These are phyloP conservation scores for Bombardia bombarda DNA, from an alignment of 495 filamentous ascomycete species.

Conservation along the genomic window DNA sequence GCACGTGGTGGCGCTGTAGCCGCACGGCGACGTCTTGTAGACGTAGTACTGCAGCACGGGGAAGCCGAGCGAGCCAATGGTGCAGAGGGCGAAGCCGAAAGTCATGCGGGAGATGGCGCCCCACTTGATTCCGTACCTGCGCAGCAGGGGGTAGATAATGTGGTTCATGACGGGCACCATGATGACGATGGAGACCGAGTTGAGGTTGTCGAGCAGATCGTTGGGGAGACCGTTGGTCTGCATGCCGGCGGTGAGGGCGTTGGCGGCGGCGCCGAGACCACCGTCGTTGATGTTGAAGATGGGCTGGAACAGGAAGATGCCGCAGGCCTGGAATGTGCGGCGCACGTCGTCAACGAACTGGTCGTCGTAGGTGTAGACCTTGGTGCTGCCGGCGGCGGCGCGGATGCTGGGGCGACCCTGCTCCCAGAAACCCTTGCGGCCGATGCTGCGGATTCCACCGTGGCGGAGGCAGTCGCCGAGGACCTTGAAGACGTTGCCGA, in stretches of 20 bases:
- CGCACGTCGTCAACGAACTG: conserved; percentile 45
- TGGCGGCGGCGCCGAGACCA: conserved; percentile 35
- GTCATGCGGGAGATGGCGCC: conserved; percentile 66
- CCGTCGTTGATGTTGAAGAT: conserved; percentile 54
- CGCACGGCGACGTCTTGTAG: conserved; percentile 48
- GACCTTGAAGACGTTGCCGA: conserved; percentile 47
- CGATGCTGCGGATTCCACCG: conserved; percentile 43
- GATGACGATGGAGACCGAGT: conserved; percentile 64
- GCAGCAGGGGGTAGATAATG: conserved; percentile 59
- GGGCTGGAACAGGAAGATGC: conserved; percentile 50
- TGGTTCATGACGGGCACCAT: conserved; percentile 35
- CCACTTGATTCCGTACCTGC: conserved; percentile 53
- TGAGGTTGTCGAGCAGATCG: conserved; percentile 66
- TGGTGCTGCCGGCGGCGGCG: conserved; percentile 36
- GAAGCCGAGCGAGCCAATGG: conserved; percentile 51
- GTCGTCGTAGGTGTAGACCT: conserved; percentile 33
- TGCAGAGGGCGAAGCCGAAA: conserved; percentile 59
- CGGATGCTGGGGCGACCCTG: conserved; percentile 49
- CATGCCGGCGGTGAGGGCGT: conserved; percentile 53
- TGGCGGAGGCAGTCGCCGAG: conserved; percentile 38
- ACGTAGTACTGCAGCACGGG: conserved; percentile 66
- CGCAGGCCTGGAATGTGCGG: conserved; percentile 43
- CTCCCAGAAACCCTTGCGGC: conserved; percentile 51
- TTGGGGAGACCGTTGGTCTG: conserved; percentile 57
- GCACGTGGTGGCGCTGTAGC: conserved; percentile 35